Conservation (phyloP, 768 basidiomycete genomes). For the Mycena olivaceomarginata region DNA sequence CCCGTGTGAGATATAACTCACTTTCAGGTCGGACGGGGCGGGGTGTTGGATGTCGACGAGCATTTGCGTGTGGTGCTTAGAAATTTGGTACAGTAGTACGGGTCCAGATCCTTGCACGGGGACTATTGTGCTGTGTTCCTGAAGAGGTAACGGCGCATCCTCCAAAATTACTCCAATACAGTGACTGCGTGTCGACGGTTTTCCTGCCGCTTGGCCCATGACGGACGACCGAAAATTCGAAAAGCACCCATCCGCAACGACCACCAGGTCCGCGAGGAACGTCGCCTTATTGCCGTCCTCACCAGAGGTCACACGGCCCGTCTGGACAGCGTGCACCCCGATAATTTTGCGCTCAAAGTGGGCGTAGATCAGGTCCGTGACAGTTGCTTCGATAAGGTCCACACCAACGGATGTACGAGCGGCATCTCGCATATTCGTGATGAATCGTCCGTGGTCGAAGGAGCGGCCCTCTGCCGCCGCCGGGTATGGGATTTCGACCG, state of each 20-base stretch:
- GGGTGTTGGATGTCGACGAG: slow-evolving; percentile 92
- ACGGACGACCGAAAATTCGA: slow-evolving; percentile 90
- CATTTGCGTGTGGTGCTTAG: slow-evolving; percentile 91
- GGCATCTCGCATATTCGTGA: slow-evolving; percentile 84
- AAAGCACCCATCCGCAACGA: slow-evolving; percentile 96
- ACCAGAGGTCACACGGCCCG: slow-evolving; percentile 2
- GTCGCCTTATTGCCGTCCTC: slow-evolving; percentile 67
- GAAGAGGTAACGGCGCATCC: slow-evolving; percentile 82
- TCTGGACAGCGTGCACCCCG: slow-evolving; percentile 76
- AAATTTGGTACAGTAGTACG: slow-evolving; percentile 95
- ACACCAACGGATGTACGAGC: slow-evolving; percentile 78
- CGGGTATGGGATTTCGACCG: slow-evolving; percentile 94
- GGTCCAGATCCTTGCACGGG: slow-evolving; percentile 89
- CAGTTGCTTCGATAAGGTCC: slow-evolving; percentile 91
- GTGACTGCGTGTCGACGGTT: slow-evolving; percentile 79
- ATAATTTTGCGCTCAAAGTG: slow-evolving; percentile 75
- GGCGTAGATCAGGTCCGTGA: slow-evolving; percentile 71
- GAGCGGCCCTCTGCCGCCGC: slow-evolving; percentile 81
- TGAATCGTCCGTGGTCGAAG: slow-evolving; percentile 96
- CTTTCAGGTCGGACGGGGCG: slow-evolving; percentile 89
- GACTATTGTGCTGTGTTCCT: slow-evolving; percentile 88
- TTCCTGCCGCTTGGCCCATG: slow-evolving; percentile 67
- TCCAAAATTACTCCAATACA: slow-evolving; percentile 92
- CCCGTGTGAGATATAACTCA: slow-evolving; percentile 44
- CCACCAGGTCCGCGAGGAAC: slow-evolving; percentile 85